Base-by-base conservation (phyloP, 2,329 filamentous ascomycete genomes). In the Rhinocladiella similis region DNA sequence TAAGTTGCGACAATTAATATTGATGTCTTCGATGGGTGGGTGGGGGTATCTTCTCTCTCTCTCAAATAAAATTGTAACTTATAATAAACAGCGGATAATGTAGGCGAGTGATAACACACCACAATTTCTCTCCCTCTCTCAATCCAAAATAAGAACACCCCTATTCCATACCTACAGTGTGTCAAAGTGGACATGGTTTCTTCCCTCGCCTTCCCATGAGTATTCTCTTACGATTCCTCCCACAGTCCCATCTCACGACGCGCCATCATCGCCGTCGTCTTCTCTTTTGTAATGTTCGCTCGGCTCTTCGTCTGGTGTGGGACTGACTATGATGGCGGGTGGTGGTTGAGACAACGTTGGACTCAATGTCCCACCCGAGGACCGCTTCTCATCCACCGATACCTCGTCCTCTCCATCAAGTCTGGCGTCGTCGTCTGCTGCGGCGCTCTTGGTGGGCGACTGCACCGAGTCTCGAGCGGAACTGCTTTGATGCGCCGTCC, bases 401-500 rank as follows among this genome's bases (percentile, higher is more conserved):
- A 27, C 20, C n/a, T 58, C 52, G 20, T 57, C 55, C 48, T 54
- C 46, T 27, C 54, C 55, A 38, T 59, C 56, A 12, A 33, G 49
- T 35, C 22, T 19, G 50, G 39, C 10, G 16, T 20, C 18, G 42
- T 58, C 54, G 12, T 50, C 42, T 1, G 57, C 58, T n/a, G 22
- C 42, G 42, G 58, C 54, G 20, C 47, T 42, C 48, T 63, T 56
- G 12, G 59, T 57, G 16, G 57, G 56, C n/a, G 61, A 56, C 29
- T 58, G 53, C 7, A 63, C 48, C 36, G 60, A 51, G 56, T 66
- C 52, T 63, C 68, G 27, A 39, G 67, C n/a, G 56, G 65, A 35
- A 49, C 63, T 58, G 47, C 69, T 77, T 14, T 72, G 69, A 12
- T 73, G 72, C 9, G 80, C 79, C 67, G 83, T 87, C 57, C 88